Evolutionary conservation across 2,329 filamentous ascomycete species (phyloP), one percentile per base, ranked within the genome.

Genomic region (Neonectria punicea): DNA sequence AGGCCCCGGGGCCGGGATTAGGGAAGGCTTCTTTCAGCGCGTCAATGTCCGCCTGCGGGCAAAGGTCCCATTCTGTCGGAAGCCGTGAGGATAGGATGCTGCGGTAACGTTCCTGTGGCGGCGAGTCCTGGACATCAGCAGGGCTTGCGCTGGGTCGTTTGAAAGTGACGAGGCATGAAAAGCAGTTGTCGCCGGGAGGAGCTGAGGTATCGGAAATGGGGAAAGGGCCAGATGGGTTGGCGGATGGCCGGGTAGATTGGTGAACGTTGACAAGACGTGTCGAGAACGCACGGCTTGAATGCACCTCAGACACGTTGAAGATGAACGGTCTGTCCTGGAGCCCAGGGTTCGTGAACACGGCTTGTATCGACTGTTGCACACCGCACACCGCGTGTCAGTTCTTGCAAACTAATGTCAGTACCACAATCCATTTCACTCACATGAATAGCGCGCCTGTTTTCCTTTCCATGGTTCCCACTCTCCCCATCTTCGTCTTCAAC

Each of bases 151-250:
- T 75, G 4, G 80, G 74, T 6, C 80, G 77, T 61, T 86, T 85
- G 73, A 89, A 86, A 2, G 86, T 87, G 41, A 84, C 80, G 8
- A 88, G 74, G 44, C 84, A 84, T 11, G 80, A 83, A 72, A 87
- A 87, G 71, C 82, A 84, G 5, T 84, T 78, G 4, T 79, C 77
- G 1, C 79, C 80, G 0, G 84, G 75, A 6, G 79, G 78, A 2
- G 76, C 70, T 36, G 76, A 49, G 3, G 80, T 79, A 55, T 86
- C 85, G 3, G 77, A 75, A 1, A 68, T 6, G 0, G 81, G 77
- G 53, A 81, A 86, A 8, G 76, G 75, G 11, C 82, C 80, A 0
- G 56, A 43, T 0, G 72, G 74, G 41, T 72, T 77, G 36, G 70
- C 74, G 39, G 82, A 84, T 0, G 84, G 75, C 4, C 75, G 70